These are phyloP conservation scores for Backusella circina DNA, from an alignment of 192 early-diverging fungal genomes.

Conservation along the genomic window DNA sequence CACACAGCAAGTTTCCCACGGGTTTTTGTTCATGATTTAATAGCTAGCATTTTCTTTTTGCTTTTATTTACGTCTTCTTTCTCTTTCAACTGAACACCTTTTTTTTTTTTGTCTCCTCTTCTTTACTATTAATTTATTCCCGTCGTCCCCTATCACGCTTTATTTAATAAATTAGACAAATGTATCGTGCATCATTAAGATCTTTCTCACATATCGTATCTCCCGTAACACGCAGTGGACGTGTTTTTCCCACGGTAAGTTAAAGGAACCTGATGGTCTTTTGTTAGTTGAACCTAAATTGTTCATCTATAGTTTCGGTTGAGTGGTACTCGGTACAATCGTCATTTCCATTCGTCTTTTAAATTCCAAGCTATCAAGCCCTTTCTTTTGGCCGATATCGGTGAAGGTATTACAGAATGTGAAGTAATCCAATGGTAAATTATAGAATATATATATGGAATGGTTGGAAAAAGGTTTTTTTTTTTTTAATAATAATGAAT, in stretches of 20 bases:
- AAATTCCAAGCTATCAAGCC: slow-evolving; percentile 49
- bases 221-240: not conserved
- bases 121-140: not conserved
- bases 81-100: not conserved
- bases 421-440: slow-evolving; percentile 95
- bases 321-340: not conserved
- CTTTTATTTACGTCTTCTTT: not conserved
- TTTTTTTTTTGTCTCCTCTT: not conserved
- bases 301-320: not conserved
- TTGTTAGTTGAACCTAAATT: not conserved
- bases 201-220: not conserved
- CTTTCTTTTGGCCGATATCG: slow-evolving; percentile 94
- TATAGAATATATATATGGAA: not conserved
- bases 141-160: not conserved
- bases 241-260: slow-evolving; percentile 6
- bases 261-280: not conserved
- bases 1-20: not conserved
- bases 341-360: slow-evolving; percentile 49
- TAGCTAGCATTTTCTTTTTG: not conserved
- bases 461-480: not conserved
- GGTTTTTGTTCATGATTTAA: not conserved
- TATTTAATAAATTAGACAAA: not conserved
- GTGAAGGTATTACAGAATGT: slow-evolving; percentile 97
- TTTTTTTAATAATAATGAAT: not conserved
- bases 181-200: not conserved